Evolutionary conservation across 2,329 filamentous ascomycete genomes (phyloP).

Genomic region (Rutstroemia sp.): DNA sequence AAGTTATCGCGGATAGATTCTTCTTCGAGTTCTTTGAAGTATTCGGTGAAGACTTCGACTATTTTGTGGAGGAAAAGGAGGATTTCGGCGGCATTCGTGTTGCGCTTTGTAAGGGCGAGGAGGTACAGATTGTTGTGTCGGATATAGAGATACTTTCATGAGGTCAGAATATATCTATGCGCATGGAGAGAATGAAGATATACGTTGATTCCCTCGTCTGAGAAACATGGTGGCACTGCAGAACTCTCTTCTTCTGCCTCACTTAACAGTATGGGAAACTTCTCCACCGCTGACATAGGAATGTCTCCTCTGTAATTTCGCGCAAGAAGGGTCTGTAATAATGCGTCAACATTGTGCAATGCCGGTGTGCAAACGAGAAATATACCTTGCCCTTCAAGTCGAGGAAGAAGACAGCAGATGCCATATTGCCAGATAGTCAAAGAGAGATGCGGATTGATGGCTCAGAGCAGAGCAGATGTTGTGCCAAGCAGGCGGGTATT

Average conservation of each 20-base stretch:
- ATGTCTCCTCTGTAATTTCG: constrained; percentile 98
- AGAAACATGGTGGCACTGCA: constrained; percentile 95
- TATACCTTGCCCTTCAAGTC: constrained; percentile 98
- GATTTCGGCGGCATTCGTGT: constrained; percentile 98
- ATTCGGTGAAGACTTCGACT: constrained; percentile 98
- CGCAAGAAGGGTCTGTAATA: constrained; percentile 79
- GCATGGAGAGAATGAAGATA: constrained; percentile 25
- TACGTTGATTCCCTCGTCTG: constrained; percentile 96
- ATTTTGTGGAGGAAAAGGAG: constrained; percentile 96
- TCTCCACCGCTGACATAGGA: constrained; percentile 97
- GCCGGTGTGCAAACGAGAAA: constrained; percentile 7
- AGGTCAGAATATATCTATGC: constrained; percentile 13
- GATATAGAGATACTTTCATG: constrained; percentile 85
- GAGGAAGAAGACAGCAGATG: constrained; percentile 95
- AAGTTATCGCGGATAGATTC: constrained; percentile 99
- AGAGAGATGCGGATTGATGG: neutral
- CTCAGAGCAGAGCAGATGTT: neutral
- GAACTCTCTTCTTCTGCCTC: constrained; percentile 99
- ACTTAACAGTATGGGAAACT: constrained; percentile 90
- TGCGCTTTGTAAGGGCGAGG: constrained; percentile 94
- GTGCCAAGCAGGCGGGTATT: constrained; percentile 15
- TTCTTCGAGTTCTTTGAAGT: constrained; percentile 98
- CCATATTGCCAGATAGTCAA: constrained; percentile 51
- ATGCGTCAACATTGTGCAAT: constrained; percentile 16
- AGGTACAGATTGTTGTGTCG: constrained; percentile 98